Conservation (phyloP, 164 flowering plant species). For the Vitis rupestris region DNA sequence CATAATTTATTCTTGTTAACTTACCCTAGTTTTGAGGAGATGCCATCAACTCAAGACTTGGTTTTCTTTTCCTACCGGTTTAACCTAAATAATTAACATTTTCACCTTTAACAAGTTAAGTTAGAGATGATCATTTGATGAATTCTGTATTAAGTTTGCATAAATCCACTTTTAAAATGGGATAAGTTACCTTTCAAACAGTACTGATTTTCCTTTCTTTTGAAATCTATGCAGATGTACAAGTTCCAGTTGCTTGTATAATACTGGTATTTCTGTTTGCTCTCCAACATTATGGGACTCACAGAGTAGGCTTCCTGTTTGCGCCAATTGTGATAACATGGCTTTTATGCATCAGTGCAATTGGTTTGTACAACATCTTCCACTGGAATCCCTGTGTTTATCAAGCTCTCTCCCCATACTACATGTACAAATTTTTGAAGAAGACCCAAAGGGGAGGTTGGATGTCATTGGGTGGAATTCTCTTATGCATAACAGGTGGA, state of each 20-base stretch:
- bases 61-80: too few relatives aligned
- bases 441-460: constrained; percentile 64
- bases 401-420: constrained; percentile 70
- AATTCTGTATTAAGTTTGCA: too few relatives aligned
- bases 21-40: too few relatives aligned
- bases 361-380: constrained; percentile 78
- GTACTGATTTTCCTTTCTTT: constrained; percentile 3
- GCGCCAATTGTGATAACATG: constrained; percentile 80
- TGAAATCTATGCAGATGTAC: constrained; percentile 56
- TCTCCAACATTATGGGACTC: constrained; percentile 88
- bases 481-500: constrained; percentile 79
- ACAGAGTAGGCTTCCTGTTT: constrained; percentile 73
- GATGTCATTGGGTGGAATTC: constrained; percentile 85
- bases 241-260: constrained; percentile 70
- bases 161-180: too few relatives aligned
- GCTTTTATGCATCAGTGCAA: constrained; percentile 76
- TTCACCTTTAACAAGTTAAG: too few relatives aligned
- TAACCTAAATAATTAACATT: too few relatives aligned
- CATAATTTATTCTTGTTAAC: too few relatives aligned
- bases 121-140: too few relatives aligned
- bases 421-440: constrained; percentile 72
- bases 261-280: constrained; percentile 71
- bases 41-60: too few relatives aligned
- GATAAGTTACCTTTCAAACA: not conserved
- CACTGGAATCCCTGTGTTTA: constrained; percentile 71